phyloP scores from a whole-genome alignment of 768 basidiomycete species.

The Tulasnella sp. region DNA sequence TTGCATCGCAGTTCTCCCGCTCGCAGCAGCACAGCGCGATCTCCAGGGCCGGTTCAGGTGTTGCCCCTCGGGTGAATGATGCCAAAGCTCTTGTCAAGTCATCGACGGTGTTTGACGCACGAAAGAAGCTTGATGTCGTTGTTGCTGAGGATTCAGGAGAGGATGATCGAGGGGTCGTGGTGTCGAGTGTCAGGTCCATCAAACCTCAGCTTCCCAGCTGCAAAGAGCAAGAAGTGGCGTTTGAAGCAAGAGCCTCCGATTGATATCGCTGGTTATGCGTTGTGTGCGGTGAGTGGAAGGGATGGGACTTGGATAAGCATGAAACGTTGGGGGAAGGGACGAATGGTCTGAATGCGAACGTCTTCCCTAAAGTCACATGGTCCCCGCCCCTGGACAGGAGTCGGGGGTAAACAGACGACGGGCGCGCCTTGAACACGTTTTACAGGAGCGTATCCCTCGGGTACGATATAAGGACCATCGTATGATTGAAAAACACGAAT shows the following conservation, averaged over 20 bases:
- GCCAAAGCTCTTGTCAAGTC: slow-evolving; percentile 64
- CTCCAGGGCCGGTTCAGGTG: slow-evolving; percentile 48
- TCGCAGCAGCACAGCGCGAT: slow-evolving; percentile 54
- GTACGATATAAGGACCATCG: background rate
- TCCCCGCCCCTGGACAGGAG: background rate
- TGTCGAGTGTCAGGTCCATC: background rate
- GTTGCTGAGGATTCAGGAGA: slow-evolving; percentile 2
- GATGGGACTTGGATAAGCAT: background rate
- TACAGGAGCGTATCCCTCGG: no score
- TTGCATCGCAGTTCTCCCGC: slow-evolving; percentile 51
- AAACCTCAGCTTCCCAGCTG: background rate
- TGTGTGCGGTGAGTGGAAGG: background rate
- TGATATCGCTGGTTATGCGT: background rate
- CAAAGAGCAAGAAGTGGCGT: background rate
- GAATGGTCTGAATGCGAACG: background rate
- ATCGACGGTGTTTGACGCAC: slow-evolving; percentile 43
- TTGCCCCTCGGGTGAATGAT: slow-evolving; percentile 53
- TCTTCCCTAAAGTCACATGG: background rate
- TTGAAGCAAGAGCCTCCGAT: background rate
- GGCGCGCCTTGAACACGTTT: background rate
- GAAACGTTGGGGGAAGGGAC: background rate
- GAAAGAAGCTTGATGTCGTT: slow-evolving; percentile 8
- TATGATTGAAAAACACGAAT: background rate
- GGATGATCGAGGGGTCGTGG: background rate
- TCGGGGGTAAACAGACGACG: background rate